phyloP scores from a whole-genome alignment of 495 filamentous ascomycete species.

The Xylona heveae region DNA sequence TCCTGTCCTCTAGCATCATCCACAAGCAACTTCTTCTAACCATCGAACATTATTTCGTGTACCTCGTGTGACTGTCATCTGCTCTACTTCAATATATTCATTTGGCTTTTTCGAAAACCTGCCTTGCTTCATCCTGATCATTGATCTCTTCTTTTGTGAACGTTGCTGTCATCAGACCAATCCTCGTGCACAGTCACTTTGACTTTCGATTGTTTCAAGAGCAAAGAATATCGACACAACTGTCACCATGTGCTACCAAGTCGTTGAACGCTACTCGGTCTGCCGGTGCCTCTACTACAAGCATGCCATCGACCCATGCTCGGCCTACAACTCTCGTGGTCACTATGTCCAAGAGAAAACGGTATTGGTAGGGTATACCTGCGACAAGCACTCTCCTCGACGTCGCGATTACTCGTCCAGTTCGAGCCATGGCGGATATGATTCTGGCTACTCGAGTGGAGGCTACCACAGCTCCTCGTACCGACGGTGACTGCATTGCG shows the following conservation, averaged over 20 bases:
- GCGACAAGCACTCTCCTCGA: conserved; percentile 33
- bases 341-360: conserved; percentile 52
- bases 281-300: conserved; percentile 68
- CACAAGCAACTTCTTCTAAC: no score
- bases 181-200: no score
- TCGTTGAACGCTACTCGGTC: conserved; percentile 56
- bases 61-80: no score
- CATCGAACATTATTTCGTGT: no score
- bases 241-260: conserved; percentile 44
- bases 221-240: conserved; percentile 2
- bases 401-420: conserved; percentile 9
- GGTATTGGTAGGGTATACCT: conserved; percentile 64
- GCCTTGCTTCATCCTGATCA: no score
- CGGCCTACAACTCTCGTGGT: conserved; percentile 44
- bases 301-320: conserved; percentile 56
- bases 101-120: no score
- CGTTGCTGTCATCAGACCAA: no score
- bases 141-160: no score
- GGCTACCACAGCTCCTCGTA: conserved; percentile 7
- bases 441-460: conserved; percentile 32
- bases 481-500: no score
- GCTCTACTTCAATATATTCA: no score
- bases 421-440: conserved; percentile 15
- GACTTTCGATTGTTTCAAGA: no score
- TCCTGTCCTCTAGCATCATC: no score